Conservation (phyloP, 805 yeast genomes). For the Zygotorulaspora chibaensis region DNA sequence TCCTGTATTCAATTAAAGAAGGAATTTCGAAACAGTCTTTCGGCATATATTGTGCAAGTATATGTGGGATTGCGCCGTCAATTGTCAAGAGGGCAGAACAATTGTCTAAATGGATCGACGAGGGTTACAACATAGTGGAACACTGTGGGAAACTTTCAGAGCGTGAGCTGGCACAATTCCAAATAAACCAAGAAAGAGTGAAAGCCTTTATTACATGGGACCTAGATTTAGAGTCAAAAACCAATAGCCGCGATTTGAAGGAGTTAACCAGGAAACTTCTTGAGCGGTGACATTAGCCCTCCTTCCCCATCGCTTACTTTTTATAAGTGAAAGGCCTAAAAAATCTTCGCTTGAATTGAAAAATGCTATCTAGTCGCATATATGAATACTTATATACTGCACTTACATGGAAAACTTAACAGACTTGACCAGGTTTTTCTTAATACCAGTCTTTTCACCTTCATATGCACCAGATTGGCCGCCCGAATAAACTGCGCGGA, state of each 20-base stretch:
- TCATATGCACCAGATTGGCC: conserved; percentile 72
- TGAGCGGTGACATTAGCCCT: not conserved
- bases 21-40: conserved; percentile 37
- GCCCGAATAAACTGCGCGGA: conserved; percentile 79
- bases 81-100: conserved; percentile 36
- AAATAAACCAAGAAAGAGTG: conserved; percentile 18
- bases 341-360: not conserved
- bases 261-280: conserved; percentile 7
- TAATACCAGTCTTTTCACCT: conserved; percentile 97
- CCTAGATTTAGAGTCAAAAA: conserved; percentile 21
- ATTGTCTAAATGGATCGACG: conserved; percentile 18
- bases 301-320: no score
- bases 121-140: conserved; percentile 21
- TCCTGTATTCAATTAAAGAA: conserved; percentile 32
- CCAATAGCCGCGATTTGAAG: conserved; percentile 5
- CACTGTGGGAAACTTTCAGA: conserved; percentile 13
- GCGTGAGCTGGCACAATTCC: conserved; percentile 16
- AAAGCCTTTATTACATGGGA: conserved; percentile 32
- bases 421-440: conserved; percentile 86
- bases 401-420: conserved; percentile 51
- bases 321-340: not conserved
- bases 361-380: conserved; percentile 1
- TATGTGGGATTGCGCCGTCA: conserved; percentile 34
- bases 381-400: not conserved
- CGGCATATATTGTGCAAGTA: conserved; percentile 41